Conservation (phyloP, 208 protist species). For the Angomonas deanei region DNA sequence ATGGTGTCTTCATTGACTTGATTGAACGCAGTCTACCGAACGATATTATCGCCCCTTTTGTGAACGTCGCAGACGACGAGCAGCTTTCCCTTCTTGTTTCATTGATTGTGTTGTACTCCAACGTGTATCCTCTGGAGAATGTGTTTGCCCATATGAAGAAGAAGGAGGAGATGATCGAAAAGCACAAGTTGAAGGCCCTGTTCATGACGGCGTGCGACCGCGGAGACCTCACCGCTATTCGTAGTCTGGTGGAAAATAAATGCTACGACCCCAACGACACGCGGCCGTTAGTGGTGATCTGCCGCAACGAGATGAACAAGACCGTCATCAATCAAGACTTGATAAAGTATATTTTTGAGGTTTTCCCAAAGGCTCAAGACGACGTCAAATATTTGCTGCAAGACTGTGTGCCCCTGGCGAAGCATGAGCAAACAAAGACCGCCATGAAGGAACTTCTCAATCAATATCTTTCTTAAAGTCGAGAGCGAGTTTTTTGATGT, state of each 20-base stretch:
- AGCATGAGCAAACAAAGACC: conserved; percentile 25
- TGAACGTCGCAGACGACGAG: conserved; percentile 48
- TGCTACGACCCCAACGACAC: conserved; percentile 54
- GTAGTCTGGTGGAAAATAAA: conserved; percentile 43
- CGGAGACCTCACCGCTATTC: conserved; percentile 44
- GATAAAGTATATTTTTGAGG: conserved; percentile 35
- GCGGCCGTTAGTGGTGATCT: conserved; percentile 48
- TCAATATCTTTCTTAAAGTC: neutral
- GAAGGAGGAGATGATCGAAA: conserved; percentile 28
- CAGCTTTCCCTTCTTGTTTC: conserved; percentile 62
- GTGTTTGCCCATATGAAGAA: conserved; percentile 59
- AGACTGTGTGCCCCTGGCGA: conserved; percentile 26
- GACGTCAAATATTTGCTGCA: conserved; percentile 34
- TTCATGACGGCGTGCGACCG: conserved; percentile 70
- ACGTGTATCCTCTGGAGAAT: conserved; percentile 34
- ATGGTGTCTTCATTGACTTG: conserved; percentile 56
- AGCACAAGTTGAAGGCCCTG: conserved; percentile 54
- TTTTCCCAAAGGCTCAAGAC: conserved; percentile 33
- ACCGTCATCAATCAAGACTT: conserved; percentile 37
- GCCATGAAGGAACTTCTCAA: conserved; percentile 23
- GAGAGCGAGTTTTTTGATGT: neutral
- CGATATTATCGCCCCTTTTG: conserved; percentile 40
- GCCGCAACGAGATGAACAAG: conserved; percentile 44
- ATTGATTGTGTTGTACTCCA: conserved; percentile 46
- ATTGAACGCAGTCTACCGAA: conserved; percentile 46